phyloP scores from a whole-genome alignment of 139 green algal species.

The Picochlorum sp. region DNA sequence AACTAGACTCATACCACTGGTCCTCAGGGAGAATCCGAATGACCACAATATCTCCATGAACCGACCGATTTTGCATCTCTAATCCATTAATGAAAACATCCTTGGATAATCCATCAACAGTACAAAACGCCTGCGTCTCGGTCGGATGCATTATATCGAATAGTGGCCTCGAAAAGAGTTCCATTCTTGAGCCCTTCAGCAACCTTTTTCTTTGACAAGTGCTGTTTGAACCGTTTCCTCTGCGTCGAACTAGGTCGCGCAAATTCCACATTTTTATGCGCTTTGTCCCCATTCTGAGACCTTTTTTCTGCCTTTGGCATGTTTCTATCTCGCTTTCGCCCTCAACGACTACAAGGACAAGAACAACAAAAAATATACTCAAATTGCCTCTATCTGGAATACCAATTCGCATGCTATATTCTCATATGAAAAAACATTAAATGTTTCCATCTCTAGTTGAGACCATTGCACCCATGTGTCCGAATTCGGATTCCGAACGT shows the following conservation, averaged over 20 bases:
- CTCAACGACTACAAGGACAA: neutral
- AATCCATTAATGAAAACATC: constrained; percentile 52
- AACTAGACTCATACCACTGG: constrained; percentile 1
- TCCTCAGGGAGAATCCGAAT: constrained; percentile 44
- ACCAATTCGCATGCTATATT: too few species aligned
- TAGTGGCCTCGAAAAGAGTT: constrained; percentile 1
- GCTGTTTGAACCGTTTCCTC: neutral
- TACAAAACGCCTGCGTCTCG: constrained; percentile 47
- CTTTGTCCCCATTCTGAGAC: neutral
- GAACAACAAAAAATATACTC: neutral
- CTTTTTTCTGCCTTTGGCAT: neutral
- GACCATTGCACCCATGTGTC: too few species aligned
- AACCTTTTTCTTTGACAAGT: neutral
- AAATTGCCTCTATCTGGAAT: too few species aligned
- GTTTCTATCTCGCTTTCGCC: neutral
- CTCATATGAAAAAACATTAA: too few species aligned
- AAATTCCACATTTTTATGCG: too few species aligned
- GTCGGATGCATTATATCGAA: constrained; percentile 7
- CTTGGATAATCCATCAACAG: constrained; percentile 45
- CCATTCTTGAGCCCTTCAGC: neutral
- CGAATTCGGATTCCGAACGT: too few species aligned
- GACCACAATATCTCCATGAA: constrained; percentile 80
- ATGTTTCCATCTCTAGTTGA: too few species aligned
- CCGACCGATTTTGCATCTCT: constrained; percentile 45
- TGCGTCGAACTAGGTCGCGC: too few species aligned